These are phyloP conservation scores for Phragmites australis DNA, from an alignment of 176 grass and related monocot species.

Conservation along the genomic window DNA sequence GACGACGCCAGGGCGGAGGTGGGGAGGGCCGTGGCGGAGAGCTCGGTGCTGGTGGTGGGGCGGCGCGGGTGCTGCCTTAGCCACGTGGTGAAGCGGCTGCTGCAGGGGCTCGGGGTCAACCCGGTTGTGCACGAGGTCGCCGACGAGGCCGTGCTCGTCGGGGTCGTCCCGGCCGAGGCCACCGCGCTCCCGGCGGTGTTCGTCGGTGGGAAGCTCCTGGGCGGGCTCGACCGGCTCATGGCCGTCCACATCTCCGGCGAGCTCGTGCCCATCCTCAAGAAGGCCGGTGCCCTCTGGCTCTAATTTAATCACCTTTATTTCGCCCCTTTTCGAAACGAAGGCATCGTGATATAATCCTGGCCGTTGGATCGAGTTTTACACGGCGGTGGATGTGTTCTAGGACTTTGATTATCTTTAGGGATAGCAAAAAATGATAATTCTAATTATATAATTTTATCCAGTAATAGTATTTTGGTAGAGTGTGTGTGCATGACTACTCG, in stretches of 20 bases:
- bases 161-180: slow-evolving; percentile 28
- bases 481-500: slow-evolving; percentile 1
- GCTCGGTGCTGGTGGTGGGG: slow-evolving; percentile 77
- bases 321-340: neutral
- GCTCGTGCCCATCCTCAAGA: slow-evolving; percentile 93
- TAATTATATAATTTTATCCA: slow-evolving; percentile 20
- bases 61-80: slow-evolving; percentile 77
- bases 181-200: slow-evolving; percentile 66
- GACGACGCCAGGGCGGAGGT: slow-evolving; percentile 19
- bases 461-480: slow-evolving; percentile 7
- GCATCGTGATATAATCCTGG: slow-evolving; percentile 20
- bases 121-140: slow-evolving; percentile 78
- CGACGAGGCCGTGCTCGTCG: slow-evolving; percentile 56
- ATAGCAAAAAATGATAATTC: neutral
- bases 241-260: slow-evolving; percentile 95
- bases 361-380: slow-evolving; percentile 25
- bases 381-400: slow-evolving; percentile 13
- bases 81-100: slow-evolving; percentile 81
- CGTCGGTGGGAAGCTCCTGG: slow-evolving; percentile 74
- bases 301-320: slow-evolving; percentile 13
- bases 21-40: slow-evolving; percentile 64
- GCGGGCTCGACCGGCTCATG: slow-evolving; percentile 82
- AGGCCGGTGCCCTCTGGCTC: slow-evolving; percentile 94
- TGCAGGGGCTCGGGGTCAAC: slow-evolving; percentile 88
- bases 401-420: slow-evolving; percentile 10